A percentile compares a stretch with the other conserved stretches of the same genome.
Evolutionary conservation across 768 basidiomycete genomes (phyloP).

Genomic region (Pleurotus tuber-regium): DNA sequence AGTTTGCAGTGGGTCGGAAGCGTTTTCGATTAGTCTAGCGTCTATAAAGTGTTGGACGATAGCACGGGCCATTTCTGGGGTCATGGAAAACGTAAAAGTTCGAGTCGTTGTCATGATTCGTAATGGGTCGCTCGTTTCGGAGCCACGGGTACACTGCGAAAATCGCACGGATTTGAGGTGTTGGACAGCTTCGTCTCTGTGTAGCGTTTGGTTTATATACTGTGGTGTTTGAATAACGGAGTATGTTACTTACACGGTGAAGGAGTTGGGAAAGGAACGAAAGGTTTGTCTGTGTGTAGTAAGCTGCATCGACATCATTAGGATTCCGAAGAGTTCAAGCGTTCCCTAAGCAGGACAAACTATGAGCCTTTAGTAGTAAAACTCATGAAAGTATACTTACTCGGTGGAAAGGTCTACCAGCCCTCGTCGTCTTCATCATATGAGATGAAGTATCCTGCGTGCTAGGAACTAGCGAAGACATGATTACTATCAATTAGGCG

Average conservation of each 20-base stretch:
- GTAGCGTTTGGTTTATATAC: constrained; percentile 5
- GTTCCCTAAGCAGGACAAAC: constrained; percentile 70
- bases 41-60: constrained; percentile 61
- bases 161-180: constrained; percentile 10
- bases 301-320: constrained; percentile 90
- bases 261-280: constrained; percentile 90
- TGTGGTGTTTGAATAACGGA: constrained; percentile 13
- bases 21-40: constrained; percentile 65
- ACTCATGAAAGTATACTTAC: constrained; percentile 38
- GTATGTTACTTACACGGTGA: constrained; percentile 76
- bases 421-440: constrained; percentile 99
- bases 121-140: constrained; percentile 8
- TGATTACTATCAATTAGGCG: constrained; percentile 38
- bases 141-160: constrained; percentile 7
- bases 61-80: constrained; percentile 8
- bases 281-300: constrained; percentile 95
- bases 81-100: constrained; percentile 10
- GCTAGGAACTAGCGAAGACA: constrained; percentile 39
- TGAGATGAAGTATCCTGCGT: constrained; percentile 60
- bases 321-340: constrained; percentile 95
- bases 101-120: constrained; percentile 10
- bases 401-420: constrained; percentile 92
- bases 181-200: constrained; percentile 5
- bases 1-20: constrained; percentile 50
- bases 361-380: constrained; percentile 8